A percentile compares a stretch with the other conserved stretches of the same genome.
phyloP scores from a whole-genome alignment of 2,329 filamentous ascomycete species.

The Neoascochyta sp. region DNA sequence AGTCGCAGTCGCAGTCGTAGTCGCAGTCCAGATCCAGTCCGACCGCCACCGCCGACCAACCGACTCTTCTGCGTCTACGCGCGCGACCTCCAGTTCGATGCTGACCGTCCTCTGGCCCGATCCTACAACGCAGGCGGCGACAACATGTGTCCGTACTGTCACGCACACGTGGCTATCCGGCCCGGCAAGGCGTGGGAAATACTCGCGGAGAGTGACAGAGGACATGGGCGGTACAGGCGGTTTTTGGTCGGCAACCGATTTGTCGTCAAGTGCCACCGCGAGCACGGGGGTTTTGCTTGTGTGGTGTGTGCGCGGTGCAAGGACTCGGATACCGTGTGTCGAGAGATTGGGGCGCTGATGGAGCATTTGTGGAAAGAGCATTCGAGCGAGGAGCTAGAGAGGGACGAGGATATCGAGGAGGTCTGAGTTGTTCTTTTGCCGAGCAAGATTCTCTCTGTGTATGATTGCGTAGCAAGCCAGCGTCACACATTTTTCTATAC shows the following conservation, averaged over 20 bases:
- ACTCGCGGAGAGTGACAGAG: slow-evolving; percentile 8
- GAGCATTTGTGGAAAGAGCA: slow-evolving; percentile 37
- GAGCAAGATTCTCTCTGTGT: no score
- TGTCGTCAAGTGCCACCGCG: slow-evolving; percentile 31
- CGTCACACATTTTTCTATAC: no score
- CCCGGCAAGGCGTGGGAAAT: slow-evolving; percentile 32
- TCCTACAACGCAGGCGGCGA: slow-evolving; percentile 21
- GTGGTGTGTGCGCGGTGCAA: slow-evolving; percentile 24
- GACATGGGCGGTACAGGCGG: slow-evolving; percentile 7
- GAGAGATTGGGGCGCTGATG: slow-evolving; percentile 21
- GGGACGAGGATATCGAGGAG: slow-evolving; percentile 26
- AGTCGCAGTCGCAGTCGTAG: slow-evolving; percentile 7
- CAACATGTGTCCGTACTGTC: slow-evolving; percentile 29
- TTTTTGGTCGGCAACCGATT: slow-evolving; percentile 30
- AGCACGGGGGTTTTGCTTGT: slow-evolving; percentile 29
- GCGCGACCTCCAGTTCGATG: slow-evolving; percentile 24
- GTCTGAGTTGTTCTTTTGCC: no score
- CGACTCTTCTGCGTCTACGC: slow-evolving; percentile 33
- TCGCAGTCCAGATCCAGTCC: slow-evolving; percentile 1
- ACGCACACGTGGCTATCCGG: slow-evolving; percentile 15
- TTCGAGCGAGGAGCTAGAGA: slow-evolving; percentile 22
- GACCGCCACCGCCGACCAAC: slow-evolving; percentile 4
- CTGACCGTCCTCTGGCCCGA: slow-evolving; percentile 19
- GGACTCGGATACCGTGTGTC: slow-evolving; percentile 28
- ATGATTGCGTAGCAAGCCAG: no score